Percentiles rank a stretch among this genome's conserved stretches.
Conservation (phyloP, 805 yeast species). For the Barnettozyma salicaria region DNA sequence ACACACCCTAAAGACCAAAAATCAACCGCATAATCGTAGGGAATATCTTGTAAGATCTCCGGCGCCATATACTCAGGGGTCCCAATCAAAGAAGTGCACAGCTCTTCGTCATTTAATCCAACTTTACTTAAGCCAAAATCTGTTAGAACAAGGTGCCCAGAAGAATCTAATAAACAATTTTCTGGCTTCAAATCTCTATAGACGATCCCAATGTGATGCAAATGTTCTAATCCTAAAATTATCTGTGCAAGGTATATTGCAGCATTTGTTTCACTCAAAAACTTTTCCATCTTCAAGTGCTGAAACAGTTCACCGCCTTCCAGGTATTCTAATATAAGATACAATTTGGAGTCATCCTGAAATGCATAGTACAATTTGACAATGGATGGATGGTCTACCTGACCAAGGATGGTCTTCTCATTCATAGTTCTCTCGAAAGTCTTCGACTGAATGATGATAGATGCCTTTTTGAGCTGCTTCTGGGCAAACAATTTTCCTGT, state of each 20-base stretch:
- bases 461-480: constrained; percentile 79
- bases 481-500: constrained; percentile 74
- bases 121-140: constrained; percentile 96
- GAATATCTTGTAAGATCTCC: constrained; percentile 71
- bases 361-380: constrained; percentile 78
- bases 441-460: constrained; percentile 53
- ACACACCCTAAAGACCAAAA: constrained; percentile 93
- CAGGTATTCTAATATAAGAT: constrained; percentile 70
- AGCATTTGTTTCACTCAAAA: constrained; percentile 86
- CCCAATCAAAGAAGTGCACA: constrained; percentile 77
- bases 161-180: constrained; percentile 85
- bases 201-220: constrained; percentile 91
- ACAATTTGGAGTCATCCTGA: constrained; percentile 73
- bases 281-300: constrained; percentile 93
- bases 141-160: constrained; percentile 92
- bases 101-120: constrained; percentile 39
- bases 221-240: constrained; percentile 84
- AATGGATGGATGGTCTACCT: constrained; percentile 72
- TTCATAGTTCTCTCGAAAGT: constrained; percentile 73
- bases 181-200: constrained; percentile 97
- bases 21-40: constrained; percentile 75
- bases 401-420: constrained; percentile 66
- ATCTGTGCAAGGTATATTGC: constrained; percentile 93
- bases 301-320: constrained; percentile 91
- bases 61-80: constrained; percentile 90